phyloP scores from a whole-genome alignment of 225 moss, liverwort and hornwort genomes.

The Rhytidiadelphus loreus region DNA sequence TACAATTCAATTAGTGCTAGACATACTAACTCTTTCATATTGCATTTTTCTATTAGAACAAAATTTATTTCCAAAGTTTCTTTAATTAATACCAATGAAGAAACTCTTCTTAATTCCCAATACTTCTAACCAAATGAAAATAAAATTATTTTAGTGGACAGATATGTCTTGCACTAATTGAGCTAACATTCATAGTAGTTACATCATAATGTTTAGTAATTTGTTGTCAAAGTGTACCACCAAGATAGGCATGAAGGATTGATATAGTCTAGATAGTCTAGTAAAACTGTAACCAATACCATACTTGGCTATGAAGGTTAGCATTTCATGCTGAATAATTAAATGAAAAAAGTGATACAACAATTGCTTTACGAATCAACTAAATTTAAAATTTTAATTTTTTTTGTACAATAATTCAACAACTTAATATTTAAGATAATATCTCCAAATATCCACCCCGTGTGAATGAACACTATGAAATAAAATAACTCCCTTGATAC shows the following conservation, averaged over 20 bases:
- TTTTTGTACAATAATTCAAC: no score
- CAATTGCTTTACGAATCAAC: rapidly evolving
- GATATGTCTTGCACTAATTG: no score
- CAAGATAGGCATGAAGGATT: not conserved
- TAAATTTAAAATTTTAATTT: no score
- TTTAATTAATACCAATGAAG: rapidly evolving
- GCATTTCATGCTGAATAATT: not conserved
- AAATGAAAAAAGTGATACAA: no score
- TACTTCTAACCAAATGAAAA: no score
- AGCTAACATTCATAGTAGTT: no score
- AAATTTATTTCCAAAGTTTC: not conserved
- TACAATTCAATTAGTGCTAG: not conserved
- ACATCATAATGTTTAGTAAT: no score
- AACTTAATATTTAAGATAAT: no score
- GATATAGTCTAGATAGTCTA: not conserved
- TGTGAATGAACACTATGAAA: no score
- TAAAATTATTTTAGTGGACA: no score
- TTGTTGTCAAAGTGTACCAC: not conserved
- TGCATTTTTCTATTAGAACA: not conserved
- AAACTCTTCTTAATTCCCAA: not conserved
- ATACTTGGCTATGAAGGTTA: rapidly evolving
- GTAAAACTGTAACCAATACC: not conserved
- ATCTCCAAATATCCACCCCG: no score
- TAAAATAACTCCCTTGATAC: no score
- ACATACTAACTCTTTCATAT: not conserved